Conservation (phyloP, 148 eudicot species). For the Rheum nobile region DNA sequence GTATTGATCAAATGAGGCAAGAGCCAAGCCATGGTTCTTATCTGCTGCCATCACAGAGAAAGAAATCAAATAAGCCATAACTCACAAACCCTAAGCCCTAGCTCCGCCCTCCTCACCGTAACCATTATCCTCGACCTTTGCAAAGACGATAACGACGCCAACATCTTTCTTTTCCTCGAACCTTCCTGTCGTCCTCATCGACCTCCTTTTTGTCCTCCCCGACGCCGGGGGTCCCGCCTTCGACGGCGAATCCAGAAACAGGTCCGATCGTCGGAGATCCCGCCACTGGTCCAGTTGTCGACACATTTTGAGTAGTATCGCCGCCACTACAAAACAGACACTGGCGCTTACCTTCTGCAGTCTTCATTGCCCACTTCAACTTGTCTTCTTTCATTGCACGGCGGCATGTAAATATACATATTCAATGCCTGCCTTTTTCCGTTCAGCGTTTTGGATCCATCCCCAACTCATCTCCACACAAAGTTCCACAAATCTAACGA, state of each 20-base stretch:
- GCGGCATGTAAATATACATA: too few relatives aligned
- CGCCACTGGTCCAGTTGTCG: too few relatives aligned
- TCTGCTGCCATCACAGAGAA: constrained; percentile 73
- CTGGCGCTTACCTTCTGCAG: too few relatives aligned
- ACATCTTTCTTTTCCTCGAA: constrained; percentile 9
- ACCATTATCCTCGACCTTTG: constrained; percentile 23
- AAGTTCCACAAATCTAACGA: too few relatives aligned
- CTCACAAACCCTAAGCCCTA: constrained; percentile 54
- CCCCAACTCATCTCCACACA: too few relatives aligned
- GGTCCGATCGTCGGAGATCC: too few relatives aligned
- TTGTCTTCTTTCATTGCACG: too few relatives aligned
- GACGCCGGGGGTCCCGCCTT: constrained; percentile 1
- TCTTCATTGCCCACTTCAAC: too few relatives aligned
- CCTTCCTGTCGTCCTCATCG: constrained; percentile 10
- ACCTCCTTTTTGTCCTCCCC: constrained; percentile 10
- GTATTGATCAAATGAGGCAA: constrained; percentile 67
- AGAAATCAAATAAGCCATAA: constrained; percentile 50
- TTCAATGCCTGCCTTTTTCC: too few relatives aligned
- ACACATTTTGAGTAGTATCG: too few relatives aligned
- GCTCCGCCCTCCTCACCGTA: constrained; percentile 27
- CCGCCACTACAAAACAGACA: too few relatives aligned
- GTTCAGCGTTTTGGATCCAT: too few relatives aligned
- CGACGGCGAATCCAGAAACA: constrained; percentile 8
- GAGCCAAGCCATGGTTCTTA: constrained; percentile 69
- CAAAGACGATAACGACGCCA: constrained; percentile 12